Evolutionary conservation across 2,329 filamentous ascomycete genomes (phyloP).

Genomic region (Camptophora hylomeconis): DNA sequence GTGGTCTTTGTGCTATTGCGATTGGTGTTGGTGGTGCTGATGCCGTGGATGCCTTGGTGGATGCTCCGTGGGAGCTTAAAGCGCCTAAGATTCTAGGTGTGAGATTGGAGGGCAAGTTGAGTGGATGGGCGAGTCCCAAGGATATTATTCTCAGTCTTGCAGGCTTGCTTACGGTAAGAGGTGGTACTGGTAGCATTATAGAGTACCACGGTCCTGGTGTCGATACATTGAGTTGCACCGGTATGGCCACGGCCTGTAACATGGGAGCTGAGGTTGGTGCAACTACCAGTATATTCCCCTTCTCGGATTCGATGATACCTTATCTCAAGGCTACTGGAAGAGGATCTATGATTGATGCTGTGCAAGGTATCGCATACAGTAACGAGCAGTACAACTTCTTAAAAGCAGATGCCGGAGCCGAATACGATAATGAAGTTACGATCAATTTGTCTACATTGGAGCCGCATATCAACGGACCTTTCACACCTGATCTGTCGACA

Average conservation of each 20-base stretch:
- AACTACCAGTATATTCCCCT: conserved; percentile 93
- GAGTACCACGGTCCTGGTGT: conserved; percentile 90
- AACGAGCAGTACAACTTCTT: conserved; percentile 52
- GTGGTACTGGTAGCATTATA: conserved; percentile 86
- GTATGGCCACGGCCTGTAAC: conserved; percentile 84
- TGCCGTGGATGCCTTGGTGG: conserved; percentile 90
- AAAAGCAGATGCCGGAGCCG: conserved; percentile 62
- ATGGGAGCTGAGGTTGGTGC: conserved; percentile 83
- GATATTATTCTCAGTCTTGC: conserved; percentile 87
- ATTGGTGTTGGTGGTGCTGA: conserved; percentile 97
- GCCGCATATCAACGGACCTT: conserved; percentile 93
- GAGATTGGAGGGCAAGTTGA: conserved; percentile 67
- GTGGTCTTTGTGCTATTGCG: conserved; percentile 80
- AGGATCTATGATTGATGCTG: conserved; percentile 53
- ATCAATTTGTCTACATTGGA: conserved; percentile 85
- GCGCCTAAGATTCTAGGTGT: conserved; percentile 85
- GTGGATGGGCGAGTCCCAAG: conserved; percentile 87
- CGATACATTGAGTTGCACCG: conserved; percentile 76
- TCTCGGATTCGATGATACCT: conserved; percentile 66
- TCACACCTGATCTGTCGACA: conserved; percentile 89
- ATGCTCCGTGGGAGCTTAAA: conserved; percentile 95
- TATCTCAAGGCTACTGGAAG: conserved; percentile 81
- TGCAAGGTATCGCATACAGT: conserved; percentile 47
- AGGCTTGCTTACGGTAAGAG: conserved; percentile 79
- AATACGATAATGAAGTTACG: conserved; percentile 82